Evolutionary conservation across 345 rosid genomes (phyloP).

Genomic region (Eucalyptus leucophloia): DNA sequence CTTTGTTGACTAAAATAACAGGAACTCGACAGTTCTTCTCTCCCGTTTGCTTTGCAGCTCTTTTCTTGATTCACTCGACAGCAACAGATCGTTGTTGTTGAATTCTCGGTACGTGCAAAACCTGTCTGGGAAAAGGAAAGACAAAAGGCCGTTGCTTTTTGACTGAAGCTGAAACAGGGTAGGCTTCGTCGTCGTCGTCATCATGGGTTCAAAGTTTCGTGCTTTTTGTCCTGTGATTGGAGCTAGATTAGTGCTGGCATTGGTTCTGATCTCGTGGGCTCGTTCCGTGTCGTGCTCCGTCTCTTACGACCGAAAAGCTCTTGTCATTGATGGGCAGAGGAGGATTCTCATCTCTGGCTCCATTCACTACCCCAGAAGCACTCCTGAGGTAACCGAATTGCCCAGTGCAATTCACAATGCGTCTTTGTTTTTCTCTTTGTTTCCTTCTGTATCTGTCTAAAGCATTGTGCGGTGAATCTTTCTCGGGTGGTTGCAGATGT

Average conservation of each 20-base stretch:
- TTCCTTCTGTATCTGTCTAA: background rate
- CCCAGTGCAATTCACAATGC: background rate
- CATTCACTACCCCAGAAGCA: conserved; percentile 52
- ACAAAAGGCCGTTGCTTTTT: background rate
- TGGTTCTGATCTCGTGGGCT: background rate
- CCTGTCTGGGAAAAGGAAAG: background rate
- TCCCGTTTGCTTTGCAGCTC: background rate
- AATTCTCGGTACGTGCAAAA: background rate
- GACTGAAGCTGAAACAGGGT: background rate
- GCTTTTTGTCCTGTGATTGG: background rate
- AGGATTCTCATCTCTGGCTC: conserved; percentile 50
- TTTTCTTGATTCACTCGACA: background rate
- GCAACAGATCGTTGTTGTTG: background rate
- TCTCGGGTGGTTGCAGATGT: conserved; percentile 38
- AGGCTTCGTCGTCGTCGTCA: background rate
- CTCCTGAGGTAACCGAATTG: conserved; percentile 30
- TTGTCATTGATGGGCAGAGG: conserved; percentile 38
- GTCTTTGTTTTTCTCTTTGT: background rate
- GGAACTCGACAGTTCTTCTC: background rate
- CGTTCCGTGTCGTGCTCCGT: conserved; percentile 1
- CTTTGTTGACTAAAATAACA: background rate
- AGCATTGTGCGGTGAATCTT: background rate
- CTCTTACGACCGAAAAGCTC: conserved; percentile 33
- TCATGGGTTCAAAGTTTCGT: background rate
- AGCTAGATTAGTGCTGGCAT: background rate